Conservation (phyloP, 2,329 filamentous ascomycete genomes). For the Claviceps purpurea region DNA sequence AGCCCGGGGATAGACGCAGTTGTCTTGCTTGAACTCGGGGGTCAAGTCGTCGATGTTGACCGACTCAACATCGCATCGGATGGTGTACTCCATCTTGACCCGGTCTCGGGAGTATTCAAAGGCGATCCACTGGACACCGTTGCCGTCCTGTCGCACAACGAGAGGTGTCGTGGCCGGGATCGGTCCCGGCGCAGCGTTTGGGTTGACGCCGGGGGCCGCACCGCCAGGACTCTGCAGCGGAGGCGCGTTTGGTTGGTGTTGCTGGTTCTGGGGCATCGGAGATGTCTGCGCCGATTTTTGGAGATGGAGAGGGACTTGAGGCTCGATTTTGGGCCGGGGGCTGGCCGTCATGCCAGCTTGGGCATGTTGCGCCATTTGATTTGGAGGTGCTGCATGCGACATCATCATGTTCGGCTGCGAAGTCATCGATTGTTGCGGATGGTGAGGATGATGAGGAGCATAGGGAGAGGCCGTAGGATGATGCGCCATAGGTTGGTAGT, state of each 20-base stretch:
- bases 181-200: slow-evolving; percentile 85
- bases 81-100: slow-evolving; percentile 99
- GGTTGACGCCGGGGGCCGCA: slow-evolving; percentile 48
- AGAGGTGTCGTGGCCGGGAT: slow-evolving; percentile 94
- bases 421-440: slow-evolving; percentile 37
- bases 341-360: slow-evolving; percentile 46
- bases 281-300: slow-evolving; percentile 37
- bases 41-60: slow-evolving; percentile 79
- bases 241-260: slow-evolving; percentile 24
- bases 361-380: slow-evolving; percentile 41
- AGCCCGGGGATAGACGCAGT: slow-evolving; percentile 92
- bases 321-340: slow-evolving; percentile 50
- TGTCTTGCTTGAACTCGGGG: slow-evolving; percentile 90
- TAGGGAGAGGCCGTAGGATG: slow-evolving; percentile 49
- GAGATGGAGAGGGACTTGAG: slow-evolving; percentile 47
- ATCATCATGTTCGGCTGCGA: slow-evolving; percentile 55
- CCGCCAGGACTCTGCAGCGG: slow-evolving; percentile 26
- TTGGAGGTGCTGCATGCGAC: slow-evolving; percentile 45
- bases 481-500: slow-evolving; percentile 53
- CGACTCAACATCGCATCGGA: slow-evolving; percentile 93
- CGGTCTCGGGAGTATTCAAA: slow-evolving; percentile 96
- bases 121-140: slow-evolving; percentile 96
- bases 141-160: slow-evolving; percentile 87
- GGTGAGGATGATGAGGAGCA: slow-evolving; percentile 37
- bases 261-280: slow-evolving; percentile 26